Base-by-base conservation (phyloP, 192 early-diverging fungal species). In the Coemansia sp. region DNA sequence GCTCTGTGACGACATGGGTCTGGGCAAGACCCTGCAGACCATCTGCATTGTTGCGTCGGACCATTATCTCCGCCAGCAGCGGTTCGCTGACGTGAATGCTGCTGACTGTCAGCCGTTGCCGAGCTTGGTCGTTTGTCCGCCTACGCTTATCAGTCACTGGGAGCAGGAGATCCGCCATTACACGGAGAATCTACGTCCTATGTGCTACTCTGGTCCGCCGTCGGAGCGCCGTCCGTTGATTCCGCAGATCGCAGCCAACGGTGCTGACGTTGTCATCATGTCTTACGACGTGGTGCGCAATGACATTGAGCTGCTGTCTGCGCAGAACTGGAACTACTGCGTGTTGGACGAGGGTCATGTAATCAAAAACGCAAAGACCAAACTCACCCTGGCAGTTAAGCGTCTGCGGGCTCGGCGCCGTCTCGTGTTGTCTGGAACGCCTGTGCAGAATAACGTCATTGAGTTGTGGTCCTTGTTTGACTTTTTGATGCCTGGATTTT, bases 381-480 rank as follows among this genome's bases (percentile, higher is more conserved):
- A 98, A 72, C 88, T 96, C 23, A 98, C 98, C 6, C 91, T 92
- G 70, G 93, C 98, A 0, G 93, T 93, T 43, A 98, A 98, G 75
- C 84, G 89, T n/a, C 74, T 98, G 32, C 85, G 84, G 42, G 93
- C 95, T 0, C 91, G 91, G 38, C 93, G 97, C 60, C 89, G 96
- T 1, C 77, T 98, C 30, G 96, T 99, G 43, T 85, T 99, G 39
- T 98, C 96, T 3, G 98, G 98, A 32, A 99, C 96, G 21, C 98
- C 98, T 0, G 93, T 99, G 64, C 96, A 96, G 82, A 99, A 99
- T 78, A 98, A 97, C 74, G 95, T 97, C 9, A 68, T 97, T 6
- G 98, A 99, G 76, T 85, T 99, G 64, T 98, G 96, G 98, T 96
- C 95, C 9, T 76, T 99, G 66, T 98, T 98, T 75, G 96, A 98